These are phyloP conservation scores for Globisporangium yorkense DNA, from an alignment of 352 stramenopile genomes.

Conservation along the genomic window DNA sequence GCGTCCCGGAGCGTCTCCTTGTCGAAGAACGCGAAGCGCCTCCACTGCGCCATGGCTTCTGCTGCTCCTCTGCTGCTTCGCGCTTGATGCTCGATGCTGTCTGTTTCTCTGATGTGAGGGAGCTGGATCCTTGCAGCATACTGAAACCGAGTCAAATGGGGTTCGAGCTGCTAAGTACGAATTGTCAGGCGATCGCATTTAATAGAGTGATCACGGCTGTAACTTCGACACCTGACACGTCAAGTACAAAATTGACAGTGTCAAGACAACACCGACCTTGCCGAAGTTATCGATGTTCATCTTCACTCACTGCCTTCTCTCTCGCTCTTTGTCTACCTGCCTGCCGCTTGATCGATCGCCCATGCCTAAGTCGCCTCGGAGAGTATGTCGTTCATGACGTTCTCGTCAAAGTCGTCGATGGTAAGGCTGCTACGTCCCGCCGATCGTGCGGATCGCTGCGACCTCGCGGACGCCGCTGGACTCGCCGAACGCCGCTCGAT, in stretches of 20 bases:
- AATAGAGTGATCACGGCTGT: too few relatives aligned
- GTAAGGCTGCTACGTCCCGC: conserved; percentile 22
- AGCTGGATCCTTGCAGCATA: too few relatives aligned
- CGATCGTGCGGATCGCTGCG: conserved; percentile 5
- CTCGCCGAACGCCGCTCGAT: conserved; percentile 6
- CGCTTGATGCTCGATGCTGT: too few relatives aligned
- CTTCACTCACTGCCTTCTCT: not conserved
- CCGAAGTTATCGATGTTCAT: too few relatives aligned
- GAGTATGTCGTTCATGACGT: conserved; percentile 63
- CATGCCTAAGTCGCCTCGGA: conserved; percentile 10
- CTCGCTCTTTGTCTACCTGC: not conserved
- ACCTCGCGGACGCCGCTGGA: conserved; percentile 1
- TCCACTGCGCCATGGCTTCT: conserved; percentile 75
- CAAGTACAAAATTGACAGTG: too few relatives aligned
- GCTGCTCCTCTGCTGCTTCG: conserved; percentile 1
- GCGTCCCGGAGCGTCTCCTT: conserved; percentile 83
- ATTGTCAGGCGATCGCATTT: too few relatives aligned
- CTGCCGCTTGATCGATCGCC: not conserved
- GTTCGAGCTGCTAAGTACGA: too few relatives aligned
- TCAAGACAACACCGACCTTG: too few relatives aligned
- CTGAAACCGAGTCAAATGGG: too few relatives aligned
- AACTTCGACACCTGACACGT: too few relatives aligned
- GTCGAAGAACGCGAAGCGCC: conserved; percentile 88
- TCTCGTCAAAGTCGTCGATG: conserved; percentile 59
- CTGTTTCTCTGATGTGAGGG: too few relatives aligned